Evolutionary conservation across 2,329 filamentous ascomycete genomes (phyloP).

Genomic region (Penicillium griseofulvum): DNA sequence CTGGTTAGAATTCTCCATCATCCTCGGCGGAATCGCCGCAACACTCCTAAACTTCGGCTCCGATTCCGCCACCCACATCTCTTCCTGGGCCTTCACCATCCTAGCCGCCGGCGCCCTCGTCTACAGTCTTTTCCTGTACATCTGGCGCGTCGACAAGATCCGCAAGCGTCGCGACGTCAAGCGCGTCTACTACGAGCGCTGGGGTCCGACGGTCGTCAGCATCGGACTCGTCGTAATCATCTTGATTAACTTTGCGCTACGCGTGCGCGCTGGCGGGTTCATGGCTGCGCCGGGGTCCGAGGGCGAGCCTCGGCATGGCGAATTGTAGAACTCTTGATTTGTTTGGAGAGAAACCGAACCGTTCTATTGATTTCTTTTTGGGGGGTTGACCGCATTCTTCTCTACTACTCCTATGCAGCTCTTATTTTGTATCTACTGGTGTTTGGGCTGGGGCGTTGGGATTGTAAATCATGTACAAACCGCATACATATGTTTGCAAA

Average conservation of each 20-base stretch:
- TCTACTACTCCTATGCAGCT: not conserved
- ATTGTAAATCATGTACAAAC: constrained; percentile 8
- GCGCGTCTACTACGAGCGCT: constrained; percentile 75
- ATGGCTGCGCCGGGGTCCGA: constrained; percentile 17
- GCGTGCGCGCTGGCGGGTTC: constrained; percentile 57
- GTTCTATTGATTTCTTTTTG: not conserved
- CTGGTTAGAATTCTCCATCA: constrained; percentile 97
- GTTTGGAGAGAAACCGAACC: not conserved
- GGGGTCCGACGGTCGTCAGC: constrained; percentile 78
- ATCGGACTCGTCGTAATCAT: constrained; percentile 70
- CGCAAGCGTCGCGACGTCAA: constrained; percentile 77
- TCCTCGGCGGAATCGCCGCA: constrained; percentile 82
- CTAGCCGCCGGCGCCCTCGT: constrained; percentile 74
- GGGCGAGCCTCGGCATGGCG: constrained; percentile 10
- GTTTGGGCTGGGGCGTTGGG: not conserved
- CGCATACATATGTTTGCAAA: constrained; percentile 8
- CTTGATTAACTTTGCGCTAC: constrained; percentile 73
- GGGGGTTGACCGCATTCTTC: not conserved
- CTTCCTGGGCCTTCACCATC: constrained; percentile 75
- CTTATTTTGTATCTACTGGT: constrained; percentile 3
- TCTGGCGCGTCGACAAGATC: constrained; percentile 85
- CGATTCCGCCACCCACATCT: constrained; percentile 61
- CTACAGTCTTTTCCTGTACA: constrained; percentile 80
- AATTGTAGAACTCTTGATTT: constrained; percentile 11
- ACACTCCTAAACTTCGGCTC: constrained; percentile 77